Evolutionary conservation across 2,329 filamentous ascomycete species (phyloP).

Genomic region (Calonectria multiphialidica): DNA sequence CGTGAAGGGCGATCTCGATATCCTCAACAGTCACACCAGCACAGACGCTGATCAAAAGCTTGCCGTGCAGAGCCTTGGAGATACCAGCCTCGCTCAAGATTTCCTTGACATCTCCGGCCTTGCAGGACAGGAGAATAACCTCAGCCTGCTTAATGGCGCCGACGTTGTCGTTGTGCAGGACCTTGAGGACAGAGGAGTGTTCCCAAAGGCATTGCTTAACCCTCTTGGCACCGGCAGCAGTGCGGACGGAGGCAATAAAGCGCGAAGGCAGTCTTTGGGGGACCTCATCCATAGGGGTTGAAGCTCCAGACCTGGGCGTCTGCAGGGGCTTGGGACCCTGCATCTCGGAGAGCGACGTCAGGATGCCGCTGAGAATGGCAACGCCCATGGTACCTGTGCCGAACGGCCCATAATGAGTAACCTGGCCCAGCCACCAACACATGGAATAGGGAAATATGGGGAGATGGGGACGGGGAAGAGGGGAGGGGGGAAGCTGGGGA

Average conservation of each 20-base stretch:
- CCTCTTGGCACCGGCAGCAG: slow-evolving; percentile 75
- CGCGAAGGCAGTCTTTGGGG: slow-evolving; percentile 74
- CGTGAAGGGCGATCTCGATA: slow-evolving; percentile 74
- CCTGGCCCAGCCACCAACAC: slow-evolving; percentile 5
- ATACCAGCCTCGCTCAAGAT: slow-evolving; percentile 78
- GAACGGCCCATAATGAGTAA: slow-evolving; percentile 27
- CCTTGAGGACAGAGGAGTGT: slow-evolving; percentile 72
- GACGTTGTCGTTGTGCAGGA: slow-evolving; percentile 80
- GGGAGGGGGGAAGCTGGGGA: background rate
- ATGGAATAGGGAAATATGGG: background rate
- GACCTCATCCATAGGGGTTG: slow-evolving; percentile 60
- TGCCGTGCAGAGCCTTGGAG: slow-evolving; percentile 78
- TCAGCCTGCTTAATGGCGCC: slow-evolving; percentile 75
- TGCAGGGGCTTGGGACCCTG: slow-evolving; percentile 60
- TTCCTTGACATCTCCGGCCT: slow-evolving; percentile 79
- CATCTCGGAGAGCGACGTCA: slow-evolving; percentile 73
- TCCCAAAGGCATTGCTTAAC: slow-evolving; percentile 75
- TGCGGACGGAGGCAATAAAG: slow-evolving; percentile 86
- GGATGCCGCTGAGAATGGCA: slow-evolving; percentile 84
- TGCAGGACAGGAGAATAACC: slow-evolving; percentile 83
- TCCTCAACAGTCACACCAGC: slow-evolving; percentile 80
- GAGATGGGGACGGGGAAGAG: slow-evolving; percentile 2
- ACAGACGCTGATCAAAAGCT: slow-evolving; percentile 85
- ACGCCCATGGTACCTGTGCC: slow-evolving; percentile 83
- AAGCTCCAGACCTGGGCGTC: slow-evolving; percentile 55